These are phyloP conservation scores for Auxenochlorella protothecoides DNA, from an alignment of 139 green algal species.

Conservation along the genomic window DNA sequence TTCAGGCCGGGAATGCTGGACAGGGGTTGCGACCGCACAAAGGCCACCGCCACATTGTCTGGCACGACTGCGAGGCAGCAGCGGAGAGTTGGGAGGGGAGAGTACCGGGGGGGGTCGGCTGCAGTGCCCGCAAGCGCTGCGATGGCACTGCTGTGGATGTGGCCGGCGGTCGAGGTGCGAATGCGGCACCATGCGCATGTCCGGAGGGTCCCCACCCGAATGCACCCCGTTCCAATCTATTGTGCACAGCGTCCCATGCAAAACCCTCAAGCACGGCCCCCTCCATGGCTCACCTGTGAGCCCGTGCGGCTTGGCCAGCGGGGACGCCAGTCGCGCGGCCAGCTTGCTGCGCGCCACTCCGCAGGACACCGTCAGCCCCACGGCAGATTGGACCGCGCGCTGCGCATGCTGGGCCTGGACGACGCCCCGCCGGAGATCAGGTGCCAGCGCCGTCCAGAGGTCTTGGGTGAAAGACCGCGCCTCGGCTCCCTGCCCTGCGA, in stretches of 20 bases:
- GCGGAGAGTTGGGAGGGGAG: too few species aligned
- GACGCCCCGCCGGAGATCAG: conserved; percentile 22
- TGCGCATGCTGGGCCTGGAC: conserved; percentile 19
- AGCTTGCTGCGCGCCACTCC: conserved; percentile 43
- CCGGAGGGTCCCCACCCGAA: too few species aligned
- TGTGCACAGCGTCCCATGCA: too few species aligned
- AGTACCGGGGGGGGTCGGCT: too few species aligned
- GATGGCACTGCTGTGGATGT: too few species aligned
- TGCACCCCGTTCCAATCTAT: too few species aligned
- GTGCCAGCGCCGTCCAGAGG: conserved; percentile 15
- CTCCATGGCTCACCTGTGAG: conserved; percentile 17
- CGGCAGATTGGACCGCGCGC: background rate
- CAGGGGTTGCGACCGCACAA: conserved; percentile 24
- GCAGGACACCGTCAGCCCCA: conserved; percentile 32
- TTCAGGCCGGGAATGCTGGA: conserved; percentile 21
- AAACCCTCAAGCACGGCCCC: too few species aligned
- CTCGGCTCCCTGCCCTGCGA: background rate
- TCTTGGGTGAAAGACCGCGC: background rate
- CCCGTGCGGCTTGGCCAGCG: conserved; percentile 37
- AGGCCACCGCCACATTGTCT: conserved; percentile 1
- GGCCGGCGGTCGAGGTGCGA: too few species aligned
- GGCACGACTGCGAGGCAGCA: conserved; percentile 20
- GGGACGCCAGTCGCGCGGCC: conserved; percentile 33
- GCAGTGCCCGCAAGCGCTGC: too few species aligned
- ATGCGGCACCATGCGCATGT: too few species aligned